Percentiles rank a stretch among this genome's conserved stretches.
Evolutionary conservation across 495 filamentous ascomycete genomes (phyloP).

Genomic region (Jackrogersella multiformis): DNA sequence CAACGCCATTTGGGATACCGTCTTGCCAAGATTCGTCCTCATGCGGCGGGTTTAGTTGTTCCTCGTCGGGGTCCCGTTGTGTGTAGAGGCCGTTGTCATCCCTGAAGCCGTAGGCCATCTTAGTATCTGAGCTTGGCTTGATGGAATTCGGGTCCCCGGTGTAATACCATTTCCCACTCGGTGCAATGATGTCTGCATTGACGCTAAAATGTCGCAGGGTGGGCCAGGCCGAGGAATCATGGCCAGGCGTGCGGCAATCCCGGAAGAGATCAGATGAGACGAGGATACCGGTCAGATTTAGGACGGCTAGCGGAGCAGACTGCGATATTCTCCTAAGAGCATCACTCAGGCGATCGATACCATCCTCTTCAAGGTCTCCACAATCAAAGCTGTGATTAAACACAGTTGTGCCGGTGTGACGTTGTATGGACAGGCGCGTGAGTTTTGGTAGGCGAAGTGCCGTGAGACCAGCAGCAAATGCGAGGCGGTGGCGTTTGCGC

Average conservation of each 20-base stretch:
- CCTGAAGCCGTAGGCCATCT: too few relatives aligned
- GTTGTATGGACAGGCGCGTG: not conserved
- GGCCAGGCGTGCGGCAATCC: not conserved
- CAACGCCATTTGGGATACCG: not conserved
- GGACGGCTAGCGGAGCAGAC: not conserved
- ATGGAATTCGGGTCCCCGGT: not conserved
- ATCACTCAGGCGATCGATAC: not conserved
- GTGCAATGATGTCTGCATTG: not conserved
- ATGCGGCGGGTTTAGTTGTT: not conserved
- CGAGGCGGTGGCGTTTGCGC: conserved; percentile 4
- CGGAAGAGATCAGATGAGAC: conserved; percentile 1
- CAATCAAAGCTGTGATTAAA: conserved; percentile 2
- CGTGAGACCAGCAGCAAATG: conserved; percentile 1
- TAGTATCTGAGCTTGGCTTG: not conserved
- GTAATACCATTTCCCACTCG: conserved; percentile 3
- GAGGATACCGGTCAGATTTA: not conserved
- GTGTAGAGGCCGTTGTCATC: too few relatives aligned
- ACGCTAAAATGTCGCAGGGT: not conserved
- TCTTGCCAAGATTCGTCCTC: not conserved
- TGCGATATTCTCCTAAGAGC: not conserved
- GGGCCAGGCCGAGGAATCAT: not conserved
- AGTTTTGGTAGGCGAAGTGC: not conserved
- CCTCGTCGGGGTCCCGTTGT: not conserved
- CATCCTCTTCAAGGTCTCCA: not conserved
- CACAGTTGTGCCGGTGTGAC: not conserved